Percentiles rank a stretch among this genome's conserved stretches.
phyloP scores from a whole-genome alignment of 148 eudicot species.

The Beta vulgaris region DNA sequence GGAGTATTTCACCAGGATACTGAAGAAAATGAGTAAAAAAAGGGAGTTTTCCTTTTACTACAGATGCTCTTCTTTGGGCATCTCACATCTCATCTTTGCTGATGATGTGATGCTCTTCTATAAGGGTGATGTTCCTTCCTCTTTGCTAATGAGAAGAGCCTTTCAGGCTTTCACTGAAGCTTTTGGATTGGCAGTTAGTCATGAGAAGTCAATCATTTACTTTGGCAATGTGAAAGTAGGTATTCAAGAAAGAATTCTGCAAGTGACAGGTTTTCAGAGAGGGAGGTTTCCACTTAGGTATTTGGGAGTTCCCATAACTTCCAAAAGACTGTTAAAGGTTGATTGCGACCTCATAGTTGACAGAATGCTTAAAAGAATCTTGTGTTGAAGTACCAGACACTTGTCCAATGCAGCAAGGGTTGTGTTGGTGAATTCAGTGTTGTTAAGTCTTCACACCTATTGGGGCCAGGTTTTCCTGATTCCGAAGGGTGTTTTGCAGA shows the following conservation, averaged over 20 bases:
- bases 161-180: neutral
- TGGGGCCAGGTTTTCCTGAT: neutral
- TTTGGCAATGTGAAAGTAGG: too few species aligned
- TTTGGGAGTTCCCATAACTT: neutral
- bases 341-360: neutral
- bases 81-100: neutral
- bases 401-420: neutral
- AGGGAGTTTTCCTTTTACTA: too few species aligned
- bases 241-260: neutral
- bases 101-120: neutral
- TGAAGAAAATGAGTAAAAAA: neutral
- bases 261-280: neutral
- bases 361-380: neutral
- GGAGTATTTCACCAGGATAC: neutral
- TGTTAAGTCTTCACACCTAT: neutral
- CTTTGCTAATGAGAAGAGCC: neutral
- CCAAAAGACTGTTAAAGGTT: neutral
- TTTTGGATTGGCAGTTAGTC: neutral
- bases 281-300: neutral
- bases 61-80: neutral
- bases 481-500: neutral
- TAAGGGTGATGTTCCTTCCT: neutral
- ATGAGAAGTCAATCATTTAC: too few species aligned
- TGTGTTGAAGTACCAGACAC: neutral
- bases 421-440: neutral